A percentile compares a stretch with the other conserved stretches of the same genome.
Evolutionary conservation across 2,329 filamentous ascomycete genomes (phyloP).

Genomic region (Aspergillus latus): DNA sequence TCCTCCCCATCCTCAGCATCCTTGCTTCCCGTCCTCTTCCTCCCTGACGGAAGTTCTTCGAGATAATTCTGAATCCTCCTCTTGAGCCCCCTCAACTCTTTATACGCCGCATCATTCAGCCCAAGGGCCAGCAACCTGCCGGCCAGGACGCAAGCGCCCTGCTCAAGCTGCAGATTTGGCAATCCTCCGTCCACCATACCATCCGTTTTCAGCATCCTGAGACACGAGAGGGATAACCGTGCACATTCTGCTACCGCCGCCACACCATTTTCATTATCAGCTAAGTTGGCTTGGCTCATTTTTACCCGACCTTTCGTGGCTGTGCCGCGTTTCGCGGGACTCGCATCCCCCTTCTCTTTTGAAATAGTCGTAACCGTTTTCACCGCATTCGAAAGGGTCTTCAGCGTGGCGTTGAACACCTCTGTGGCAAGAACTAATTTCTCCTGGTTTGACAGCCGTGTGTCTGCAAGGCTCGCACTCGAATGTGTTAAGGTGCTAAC

Average conservation of each 20-base stretch:
- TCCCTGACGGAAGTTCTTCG: conserved; percentile 20
- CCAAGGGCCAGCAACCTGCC: conserved; percentile 44
- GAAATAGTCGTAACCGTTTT: conserved; percentile 21
- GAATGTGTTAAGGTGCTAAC: background rate
- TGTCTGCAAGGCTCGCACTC: conserved; percentile 24
- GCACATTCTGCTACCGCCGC: conserved; percentile 42
- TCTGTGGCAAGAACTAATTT: conserved; percentile 47
- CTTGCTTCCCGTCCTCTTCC: conserved; percentile 20
- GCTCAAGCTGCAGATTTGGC: conserved; percentile 43
- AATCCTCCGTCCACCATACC: conserved; percentile 20
- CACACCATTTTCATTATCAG: conserved; percentile 25
- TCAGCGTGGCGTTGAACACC: conserved; percentile 47
- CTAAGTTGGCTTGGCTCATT: background rate
- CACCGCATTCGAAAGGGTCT: conserved; percentile 42
- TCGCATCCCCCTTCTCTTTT: conserved; percentile 28
- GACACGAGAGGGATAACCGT: conserved; percentile 38
- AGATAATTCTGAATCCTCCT: conserved; percentile 36
- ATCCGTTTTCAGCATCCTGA: conserved; percentile 38
- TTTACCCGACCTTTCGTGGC: conserved; percentile 26
- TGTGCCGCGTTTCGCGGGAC: conserved; percentile 30
- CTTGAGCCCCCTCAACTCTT: conserved; percentile 43
- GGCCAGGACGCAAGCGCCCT: conserved; percentile 44
- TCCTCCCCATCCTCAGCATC: conserved; percentile 27
- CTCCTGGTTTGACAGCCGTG: conserved; percentile 37
- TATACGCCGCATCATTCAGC: conserved; percentile 42